Evolutionary conservation across 2,329 filamentous ascomycete species (phyloP), one percentile per base, ranked within the genome.

Genomic region (Fusarium agapanthi): DNA sequence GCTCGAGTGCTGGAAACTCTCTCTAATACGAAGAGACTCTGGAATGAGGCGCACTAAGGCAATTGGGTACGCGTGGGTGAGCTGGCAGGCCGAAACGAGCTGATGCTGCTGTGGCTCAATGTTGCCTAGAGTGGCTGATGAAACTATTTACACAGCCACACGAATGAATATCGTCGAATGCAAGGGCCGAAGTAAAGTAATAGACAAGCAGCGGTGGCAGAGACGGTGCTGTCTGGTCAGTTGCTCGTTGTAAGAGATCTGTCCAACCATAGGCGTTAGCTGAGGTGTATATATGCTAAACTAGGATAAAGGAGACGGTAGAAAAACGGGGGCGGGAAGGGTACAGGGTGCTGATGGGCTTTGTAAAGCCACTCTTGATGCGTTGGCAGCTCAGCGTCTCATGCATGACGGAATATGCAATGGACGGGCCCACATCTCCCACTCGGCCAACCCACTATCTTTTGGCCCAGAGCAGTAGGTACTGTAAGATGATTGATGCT

Each of bases 341-440:
- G 74, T 69, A 71, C 28, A 65, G 74, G 76, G 75, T 76, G 77
- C 75, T 65, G 55, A 69, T 67, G 70, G 72, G 75, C 67, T 75
- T 62, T 77, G 74, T 66, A 76, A 76, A 75, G 72, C 75, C 79
- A 81, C 78, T 79, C 71, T 79, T 80, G 79, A 81, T 81, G 80
- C 79, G 80, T 74, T 81, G 80, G 80, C 80, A 81, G 68, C 71
- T 66, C 73, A 76, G 75, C 68, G 73, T 66, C 74, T 63, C 86
- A 88, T 88, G 87, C 86, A 88, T 88, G 85, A 87, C 85, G 86
- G 86, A 84, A 86, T 84, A 86, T 88, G 87, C 86, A 88, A 80
- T 82, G 76, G 74, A 53, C 47, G 57, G 72, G 71, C 67, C 75
- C 74, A 75, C 75, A 67, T 65, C 54, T 55, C 66, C 74, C 71